Base-by-base conservation (phyloP, 2,329 filamentous ascomycete genomes). In the Alternaria sp. region DNA sequence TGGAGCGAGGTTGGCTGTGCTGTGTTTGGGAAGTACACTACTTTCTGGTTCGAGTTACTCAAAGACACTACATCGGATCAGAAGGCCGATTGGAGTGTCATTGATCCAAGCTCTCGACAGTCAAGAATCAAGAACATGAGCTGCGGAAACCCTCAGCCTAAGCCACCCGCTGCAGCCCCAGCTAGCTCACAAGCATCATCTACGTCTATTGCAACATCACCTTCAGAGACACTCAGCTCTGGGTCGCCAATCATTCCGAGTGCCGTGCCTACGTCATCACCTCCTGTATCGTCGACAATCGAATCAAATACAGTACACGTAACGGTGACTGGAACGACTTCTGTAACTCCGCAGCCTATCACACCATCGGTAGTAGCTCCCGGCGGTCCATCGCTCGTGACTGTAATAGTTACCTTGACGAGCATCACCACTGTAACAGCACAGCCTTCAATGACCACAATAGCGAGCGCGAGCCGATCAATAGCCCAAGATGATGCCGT, bases 31-130 rank as follows among this genome's bases (percentile, higher is more conserved):
- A 74, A 72, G 26, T 70, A 74, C 49, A 75, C 72, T n/a, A 73
- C 69, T 0, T 80, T 73, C 52, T 79, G 76, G 74, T 79, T 77
- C 44, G 65, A 76, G 61, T 61, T 79, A 4, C 59, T 74, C 12
- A 64, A 63, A 25, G 75, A 78, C 43, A 68, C 70, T 4, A 45
- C 60, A n/a, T 56, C 60, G 5, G 65, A 66, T 5, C 65, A 71
- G 10, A 61, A 46, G 40, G 69, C 68, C 11, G 74, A 77, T 54
- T 77, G 73, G 74, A 73, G 69, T 3, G 44, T 77, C 3, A 44
- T 77, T 13, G 70, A 77, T 40, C 43, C 43, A 3, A 8, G 25
- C 5, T 60, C 68, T 4, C 57, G 66, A 40, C 50, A 66, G 56
- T 65, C 69, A 30, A 64, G 68, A 2, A 71, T 75, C 25, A 63